These are phyloP conservation scores for Brassica incana DNA, from an alignment of 345 rosid genomes.

Conservation along the genomic window DNA sequence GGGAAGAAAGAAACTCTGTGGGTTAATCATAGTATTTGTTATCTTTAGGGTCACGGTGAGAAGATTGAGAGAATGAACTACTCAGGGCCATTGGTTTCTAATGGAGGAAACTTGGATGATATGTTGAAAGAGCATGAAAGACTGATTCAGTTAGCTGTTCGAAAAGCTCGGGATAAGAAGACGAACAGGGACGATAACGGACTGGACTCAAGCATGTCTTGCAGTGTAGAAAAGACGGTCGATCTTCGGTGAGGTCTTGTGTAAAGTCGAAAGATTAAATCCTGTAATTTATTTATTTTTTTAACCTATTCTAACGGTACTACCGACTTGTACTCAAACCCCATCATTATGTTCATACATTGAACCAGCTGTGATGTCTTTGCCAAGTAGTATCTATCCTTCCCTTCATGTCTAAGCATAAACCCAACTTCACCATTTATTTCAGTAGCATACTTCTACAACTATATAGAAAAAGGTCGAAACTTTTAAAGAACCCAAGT, in stretches of 20 bases:
- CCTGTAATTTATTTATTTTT: neutral
- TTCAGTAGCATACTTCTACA: neutral
- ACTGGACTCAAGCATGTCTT: conserved; percentile 9
- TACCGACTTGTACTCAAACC: neutral
- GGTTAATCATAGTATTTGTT: neutral
- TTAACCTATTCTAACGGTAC: neutral
- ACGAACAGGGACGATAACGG: conserved; percentile 35
- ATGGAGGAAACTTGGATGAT: conserved; percentile 75
- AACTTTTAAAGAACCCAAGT: neutral
- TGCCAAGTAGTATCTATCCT: neutral
- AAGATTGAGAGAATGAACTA: conserved; percentile 55
- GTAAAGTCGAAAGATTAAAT: conserved; percentile 18
- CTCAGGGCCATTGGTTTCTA: conserved; percentile 74
- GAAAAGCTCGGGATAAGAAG: conserved; percentile 77
- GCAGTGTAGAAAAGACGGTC: neutral
- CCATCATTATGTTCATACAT: neutral
- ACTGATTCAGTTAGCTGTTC: conserved; percentile 74
- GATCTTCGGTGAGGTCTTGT: conserved; percentile 17
- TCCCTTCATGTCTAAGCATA: conserved; percentile 35
- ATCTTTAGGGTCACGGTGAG: conserved; percentile 39
- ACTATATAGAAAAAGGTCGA: too few relatives aligned
- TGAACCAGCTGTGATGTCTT: conserved; percentile 28
- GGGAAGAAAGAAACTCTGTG: conserved; percentile 6
- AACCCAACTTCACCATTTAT: conserved; percentile 12
- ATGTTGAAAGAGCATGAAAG: conserved; percentile 94